A percentile compares a stretch with the other conserved stretches of the same genome.
These are phyloP conservation scores for Penicillium subrubescens DNA, from an alignment of 495 filamentous ascomycete genomes.

Conservation along the genomic window DNA sequence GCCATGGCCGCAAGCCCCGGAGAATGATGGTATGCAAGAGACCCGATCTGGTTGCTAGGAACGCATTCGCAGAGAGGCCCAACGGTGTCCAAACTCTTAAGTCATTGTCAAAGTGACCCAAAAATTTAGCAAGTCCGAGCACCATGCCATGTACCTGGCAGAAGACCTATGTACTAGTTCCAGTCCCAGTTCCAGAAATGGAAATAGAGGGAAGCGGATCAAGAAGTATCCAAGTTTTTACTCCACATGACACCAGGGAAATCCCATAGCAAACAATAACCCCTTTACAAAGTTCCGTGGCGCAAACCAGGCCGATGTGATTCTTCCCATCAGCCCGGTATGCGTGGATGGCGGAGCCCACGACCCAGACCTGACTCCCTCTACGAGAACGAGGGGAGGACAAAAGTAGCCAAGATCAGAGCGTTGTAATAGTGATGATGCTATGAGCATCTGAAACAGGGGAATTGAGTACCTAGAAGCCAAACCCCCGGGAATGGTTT, in stretches of 20 bases:
- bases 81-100: background rate
- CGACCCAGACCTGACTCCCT: background rate
- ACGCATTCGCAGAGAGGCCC: background rate
- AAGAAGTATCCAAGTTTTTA: background rate
- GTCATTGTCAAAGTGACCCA: constrained; percentile 13
- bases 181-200: background rate
- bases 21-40: background rate
- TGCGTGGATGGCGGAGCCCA: background rate
- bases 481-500: constrained; percentile 20
- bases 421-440: background rate
- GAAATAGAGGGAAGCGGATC: background rate
- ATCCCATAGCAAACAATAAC: background rate
- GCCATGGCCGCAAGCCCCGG: background rate
- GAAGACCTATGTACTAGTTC: background rate
- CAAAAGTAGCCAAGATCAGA: background rate
- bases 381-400: constrained; percentile 2
- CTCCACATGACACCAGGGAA: background rate
- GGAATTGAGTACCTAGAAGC: constrained; percentile 12
- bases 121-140: constrained; percentile 10
- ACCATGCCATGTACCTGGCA: constrained; percentile 10
- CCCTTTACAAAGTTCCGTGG: background rate
- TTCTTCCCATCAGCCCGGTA: background rate
- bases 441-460: constrained; percentile 10
- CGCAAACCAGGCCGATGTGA: background rate
- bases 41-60: constrained; percentile 8